Base-by-base conservation (phyloP, 768 basidiomycete genomes). In the Leccinum broughii region DNA sequence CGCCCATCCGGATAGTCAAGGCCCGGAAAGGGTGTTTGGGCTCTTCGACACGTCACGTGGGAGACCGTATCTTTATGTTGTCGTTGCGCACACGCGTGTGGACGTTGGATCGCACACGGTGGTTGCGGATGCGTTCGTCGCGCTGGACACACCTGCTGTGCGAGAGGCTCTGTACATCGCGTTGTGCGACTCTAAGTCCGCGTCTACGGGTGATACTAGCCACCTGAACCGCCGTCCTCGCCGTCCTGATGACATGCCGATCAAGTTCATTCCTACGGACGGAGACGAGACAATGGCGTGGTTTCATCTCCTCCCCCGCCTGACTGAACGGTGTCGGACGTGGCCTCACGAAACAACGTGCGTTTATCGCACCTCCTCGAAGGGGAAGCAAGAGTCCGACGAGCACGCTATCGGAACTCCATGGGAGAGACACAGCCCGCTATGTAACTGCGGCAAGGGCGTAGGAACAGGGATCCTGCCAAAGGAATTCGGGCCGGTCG, bases 281-380 rank as follows among this genome's bases (percentile, higher is more conserved):
- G 54, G 57, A 10, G 57, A 69, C 44, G 67, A 71, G 50, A 54
- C 65, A 6, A 60, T 55, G 22, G 76, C 74, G 1, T 87, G 84
- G 85, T 79, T 77, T 62, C 76, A 79, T 52, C 75, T 85, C 35
- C 68, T 86, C 3, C 84, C 84, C 7, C 76, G 74, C 5, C 66
- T 83, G 50, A 80, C 75, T 0, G 85, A 87, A 65, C 79, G 82
- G 15, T 85, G 83, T 60, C 79, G 83, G 32, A 75, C 72, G 2
- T 86, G 84, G 84, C 59, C 71, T 6, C 86, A 87, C 83, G 83
- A 65, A 28, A 51, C 32, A 70, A 67, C 26, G 64, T 83, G 15
- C 66, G 70, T n/a, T 1, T 64, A 35, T 58, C 73, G 63, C 32
- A 32, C 30, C 37, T 34, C 44, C 4, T 17, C 37, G 4, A 75